Evolutionary conservation across 2,329 filamentous ascomycete species (phyloP).

Genomic region (Penicillium rolfsii): DNA sequence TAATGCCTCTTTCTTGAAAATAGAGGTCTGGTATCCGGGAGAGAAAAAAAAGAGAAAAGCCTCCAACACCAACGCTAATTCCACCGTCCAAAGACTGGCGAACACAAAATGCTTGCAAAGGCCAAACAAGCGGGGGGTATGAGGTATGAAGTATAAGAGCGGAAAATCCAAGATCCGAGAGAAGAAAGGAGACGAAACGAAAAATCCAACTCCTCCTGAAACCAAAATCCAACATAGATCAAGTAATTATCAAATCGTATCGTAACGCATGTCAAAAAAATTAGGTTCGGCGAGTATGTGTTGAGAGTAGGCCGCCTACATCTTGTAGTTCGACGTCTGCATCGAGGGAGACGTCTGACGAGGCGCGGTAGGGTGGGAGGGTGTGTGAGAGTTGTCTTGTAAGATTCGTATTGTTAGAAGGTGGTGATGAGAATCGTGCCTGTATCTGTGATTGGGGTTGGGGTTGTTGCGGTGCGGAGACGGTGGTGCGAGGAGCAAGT

Average conservation of each 20-base stretch:
- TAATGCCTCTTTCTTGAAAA: neutral
- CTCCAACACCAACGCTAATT: conserved; percentile 23
- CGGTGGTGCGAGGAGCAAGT: conserved; percentile 11
- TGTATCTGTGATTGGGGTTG: neutral
- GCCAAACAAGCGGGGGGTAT: conserved; percentile 4
- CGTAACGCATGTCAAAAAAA: conserved; percentile 7
- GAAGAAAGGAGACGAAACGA: neutral
- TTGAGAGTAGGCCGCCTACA: conserved; percentile 47
- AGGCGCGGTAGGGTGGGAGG: conserved; percentile 27
- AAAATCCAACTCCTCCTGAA: conserved; percentile 2
- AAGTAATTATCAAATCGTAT: neutral
- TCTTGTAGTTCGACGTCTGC: conserved; percentile 45
- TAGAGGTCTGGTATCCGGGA: neutral
- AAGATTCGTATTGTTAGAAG: neutral
- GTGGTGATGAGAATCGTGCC: conserved; percentile 4
- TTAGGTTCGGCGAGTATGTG: conserved; percentile 1
- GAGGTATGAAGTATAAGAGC: neutral
- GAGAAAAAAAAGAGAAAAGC: neutral
- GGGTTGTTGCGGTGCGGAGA: neutral
- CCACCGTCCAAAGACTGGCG: conserved; percentile 8
- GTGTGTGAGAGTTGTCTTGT: conserved; percentile 3
- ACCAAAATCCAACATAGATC: conserved; percentile 1
- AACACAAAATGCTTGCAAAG: neutral
- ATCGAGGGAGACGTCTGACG: conserved; percentile 28
- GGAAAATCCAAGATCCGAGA: neutral